Evolutionary conservation across 75 land plant species (phyloP).

Genomic region (Gnetum montanum): DNA sequence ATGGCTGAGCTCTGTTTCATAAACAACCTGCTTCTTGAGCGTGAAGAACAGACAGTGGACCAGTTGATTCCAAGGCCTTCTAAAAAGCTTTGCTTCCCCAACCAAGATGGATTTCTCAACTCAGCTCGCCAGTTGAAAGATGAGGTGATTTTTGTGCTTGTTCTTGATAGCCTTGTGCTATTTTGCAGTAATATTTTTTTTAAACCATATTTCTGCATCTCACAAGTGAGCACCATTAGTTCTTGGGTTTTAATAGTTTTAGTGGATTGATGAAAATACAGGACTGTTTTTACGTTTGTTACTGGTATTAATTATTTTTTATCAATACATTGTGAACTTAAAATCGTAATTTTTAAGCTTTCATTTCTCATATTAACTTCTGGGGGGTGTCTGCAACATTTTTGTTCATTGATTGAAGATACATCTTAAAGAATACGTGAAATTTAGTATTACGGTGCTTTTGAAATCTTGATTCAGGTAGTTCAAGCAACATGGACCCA

Average conservation of each 20-base stretch:
- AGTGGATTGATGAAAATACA: not conserved
- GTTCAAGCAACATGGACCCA: conserved; percentile 53
- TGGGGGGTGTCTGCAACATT: not conserved
- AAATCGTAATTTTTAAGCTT: not conserved
- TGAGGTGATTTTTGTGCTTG: not conserved
- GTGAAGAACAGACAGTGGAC: no score
- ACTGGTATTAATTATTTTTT: not conserved
- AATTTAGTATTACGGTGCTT: not conserved
- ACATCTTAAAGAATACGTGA: no score
- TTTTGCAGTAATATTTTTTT: not conserved
- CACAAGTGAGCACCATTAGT: not conserved
- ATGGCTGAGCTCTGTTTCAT: no score
- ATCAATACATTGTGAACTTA: not conserved
- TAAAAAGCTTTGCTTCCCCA: not conserved
- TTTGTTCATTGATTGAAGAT: no score
- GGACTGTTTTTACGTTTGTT: not conserved
- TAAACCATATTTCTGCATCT: not conserved
- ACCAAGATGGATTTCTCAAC: not conserved
- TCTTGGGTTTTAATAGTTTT: not conserved
- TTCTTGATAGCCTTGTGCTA: not conserved
- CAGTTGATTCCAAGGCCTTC: no score
- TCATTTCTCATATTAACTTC: not conserved
- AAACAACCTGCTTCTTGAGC: no score
- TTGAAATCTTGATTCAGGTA: conserved; percentile 23
- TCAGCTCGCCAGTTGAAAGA: not conserved